A percentile compares a stretch with the other conserved stretches of the same genome.
These are phyloP conservation scores for Cytospora piceae DNA, from an alignment of 2,329 filamentous ascomycete genomes.

Conservation along the genomic window DNA sequence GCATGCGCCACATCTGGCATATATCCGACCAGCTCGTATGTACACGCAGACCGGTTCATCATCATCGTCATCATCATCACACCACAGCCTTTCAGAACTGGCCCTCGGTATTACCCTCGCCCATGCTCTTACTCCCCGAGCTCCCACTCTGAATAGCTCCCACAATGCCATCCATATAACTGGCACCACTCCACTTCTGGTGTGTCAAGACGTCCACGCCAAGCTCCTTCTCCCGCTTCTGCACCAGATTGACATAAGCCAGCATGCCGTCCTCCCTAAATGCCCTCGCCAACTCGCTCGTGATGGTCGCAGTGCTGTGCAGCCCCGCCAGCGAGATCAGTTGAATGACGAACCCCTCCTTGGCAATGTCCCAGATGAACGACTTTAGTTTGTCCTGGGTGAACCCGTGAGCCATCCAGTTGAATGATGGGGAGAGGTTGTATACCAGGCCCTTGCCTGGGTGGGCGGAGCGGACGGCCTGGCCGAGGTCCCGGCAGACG, in stretches of 20 bases:
- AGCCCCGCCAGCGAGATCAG: slow-evolving; percentile 69
- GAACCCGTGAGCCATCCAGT: slow-evolving; percentile 98
- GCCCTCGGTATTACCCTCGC: slow-evolving; percentile 87
- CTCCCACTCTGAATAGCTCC: slow-evolving; percentile 91
- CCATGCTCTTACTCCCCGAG: slow-evolving; percentile 90
- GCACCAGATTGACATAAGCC: slow-evolving; percentile 93
- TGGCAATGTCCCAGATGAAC: slow-evolving; percentile 96
- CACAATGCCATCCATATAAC: slow-evolving; percentile 84
- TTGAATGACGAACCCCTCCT: slow-evolving; percentile 77
- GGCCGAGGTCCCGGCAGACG: slow-evolving; percentile 75
- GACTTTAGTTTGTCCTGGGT: slow-evolving; percentile 78
- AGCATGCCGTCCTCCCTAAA: slow-evolving; percentile 96
- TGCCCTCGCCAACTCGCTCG: slow-evolving; percentile 73
- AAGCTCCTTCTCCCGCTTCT: slow-evolving; percentile 85
- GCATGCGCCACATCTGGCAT: neutral
- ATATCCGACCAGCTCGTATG: neutral
- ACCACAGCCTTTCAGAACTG: slow-evolving; percentile 50
- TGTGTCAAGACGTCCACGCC: slow-evolving; percentile 93
- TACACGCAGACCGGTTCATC: neutral
- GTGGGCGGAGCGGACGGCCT: slow-evolving; percentile 69
- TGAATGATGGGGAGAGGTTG: slow-evolving; percentile 95
- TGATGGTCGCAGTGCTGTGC: slow-evolving; percentile 67
- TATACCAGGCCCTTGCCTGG: slow-evolving; percentile 92
- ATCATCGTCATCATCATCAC: neutral
- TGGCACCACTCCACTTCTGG: slow-evolving; percentile 78